Evolutionary conservation across 805 yeast genomes (phyloP), one percentile per base, ranked within the genome.

Genomic region (Lipomyces kockii): DNA sequence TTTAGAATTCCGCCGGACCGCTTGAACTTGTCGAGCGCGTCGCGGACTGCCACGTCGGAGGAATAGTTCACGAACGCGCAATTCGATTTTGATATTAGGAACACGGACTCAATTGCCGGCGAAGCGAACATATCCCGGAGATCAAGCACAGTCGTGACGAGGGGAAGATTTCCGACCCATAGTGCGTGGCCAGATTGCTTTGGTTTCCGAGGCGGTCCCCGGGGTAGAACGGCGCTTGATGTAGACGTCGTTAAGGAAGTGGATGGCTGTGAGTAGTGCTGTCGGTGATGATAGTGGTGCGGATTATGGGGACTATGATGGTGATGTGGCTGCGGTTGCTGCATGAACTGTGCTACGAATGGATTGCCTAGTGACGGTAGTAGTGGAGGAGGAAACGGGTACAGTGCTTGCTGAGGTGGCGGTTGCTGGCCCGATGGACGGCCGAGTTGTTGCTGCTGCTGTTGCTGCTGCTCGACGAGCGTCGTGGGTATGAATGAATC

Each of bases 141-240:
- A 66, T 79, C 81, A 14, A 70, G 66, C 32, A 81, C 74, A 8
- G 78, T 73, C n/a, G 81, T 74, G 46, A 70, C 72, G 11, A 75
- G 71, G 12, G 83, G 80, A 12, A 80, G 69, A 63, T 80, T 80
- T 6, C 83, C 83, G 9, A 79, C 89, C 78, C 87, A 86, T 62
- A 81, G 83, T 0, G 84, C 81, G 62, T 73, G 78, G 14, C 79
- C 80, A 11, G 78, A 71, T 51, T 75, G 79, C 6, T 77, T 78
- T 1, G 81, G 80, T 58, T 57, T 85, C 79, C 73, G 80, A 78
- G 72, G 83, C 75, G 76, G 86, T 73, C 66, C 80, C 81, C 79
- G 70, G 2, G 76, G 76, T 9, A 68, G 64, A 2, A 58, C 20
- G 2, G 69, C 27, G 32, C 46, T n/a, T 17, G 55, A 14, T 7